These are phyloP conservation scores for Melaleuca alternifolia DNA, from an alignment of 345 rosid genomes.

Conservation along the genomic window DNA sequence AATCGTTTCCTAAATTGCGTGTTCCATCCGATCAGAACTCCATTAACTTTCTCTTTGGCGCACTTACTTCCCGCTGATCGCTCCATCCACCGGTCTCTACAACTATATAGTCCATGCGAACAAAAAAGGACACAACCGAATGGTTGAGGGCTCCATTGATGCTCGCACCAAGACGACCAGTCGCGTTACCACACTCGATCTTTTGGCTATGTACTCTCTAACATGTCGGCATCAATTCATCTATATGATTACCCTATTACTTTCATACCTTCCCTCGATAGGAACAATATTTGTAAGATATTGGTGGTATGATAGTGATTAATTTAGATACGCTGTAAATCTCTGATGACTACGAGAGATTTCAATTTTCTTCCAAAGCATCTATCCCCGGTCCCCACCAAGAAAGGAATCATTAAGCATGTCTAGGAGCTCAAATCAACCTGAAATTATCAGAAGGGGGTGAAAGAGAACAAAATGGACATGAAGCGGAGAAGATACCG, in stretches of 20 bases:
- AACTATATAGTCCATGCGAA: fast-evolving
- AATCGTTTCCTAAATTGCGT: background rate
- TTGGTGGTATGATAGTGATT: too few species aligned
- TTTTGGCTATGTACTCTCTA: background rate
- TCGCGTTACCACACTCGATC: background rate
- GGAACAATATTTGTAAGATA: background rate
- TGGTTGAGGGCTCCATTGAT: background rate
- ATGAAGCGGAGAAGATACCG: background rate
- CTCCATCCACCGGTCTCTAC: background rate
- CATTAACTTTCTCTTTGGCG: background rate
- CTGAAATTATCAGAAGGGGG: background rate
- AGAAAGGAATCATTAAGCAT: background rate
- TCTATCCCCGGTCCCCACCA: background rate
- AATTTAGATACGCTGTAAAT: background rate
- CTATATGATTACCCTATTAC: too few species aligned
- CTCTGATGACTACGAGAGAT: too few species aligned
- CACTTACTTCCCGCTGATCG: background rate
- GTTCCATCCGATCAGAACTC: background rate
- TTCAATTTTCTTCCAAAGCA: background rate
- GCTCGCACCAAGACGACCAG: fast-evolving
- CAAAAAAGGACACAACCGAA: fast-evolving
- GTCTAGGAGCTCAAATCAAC: background rate
- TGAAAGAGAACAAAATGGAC: background rate
- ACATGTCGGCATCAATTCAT: too few species aligned
- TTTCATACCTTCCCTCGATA: too few species aligned